phyloP scores from a whole-genome alignment of 2,329 filamentous ascomycete species.

The Alternaria brassicicola region DNA sequence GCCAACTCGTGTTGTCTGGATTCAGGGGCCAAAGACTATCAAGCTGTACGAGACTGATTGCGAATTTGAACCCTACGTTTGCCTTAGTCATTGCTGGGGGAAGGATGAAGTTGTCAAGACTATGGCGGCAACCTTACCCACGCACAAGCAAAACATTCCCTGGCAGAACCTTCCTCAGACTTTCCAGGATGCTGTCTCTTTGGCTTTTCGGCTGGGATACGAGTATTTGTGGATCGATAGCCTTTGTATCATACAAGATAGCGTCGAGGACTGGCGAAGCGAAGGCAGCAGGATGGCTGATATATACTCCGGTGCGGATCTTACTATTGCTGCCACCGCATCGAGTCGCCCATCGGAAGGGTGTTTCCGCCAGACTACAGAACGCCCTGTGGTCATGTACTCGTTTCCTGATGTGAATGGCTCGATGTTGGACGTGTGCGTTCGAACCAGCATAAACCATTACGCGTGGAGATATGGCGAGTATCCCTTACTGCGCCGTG shows the following conservation, averaged over 20 bases:
- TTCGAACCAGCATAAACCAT: neutral
- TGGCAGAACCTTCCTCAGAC: constrained; percentile 12
- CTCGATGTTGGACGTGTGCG: neutral
- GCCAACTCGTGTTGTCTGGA: constrained; percentile 3
- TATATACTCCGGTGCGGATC: constrained; percentile 20
- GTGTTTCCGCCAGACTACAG: neutral
- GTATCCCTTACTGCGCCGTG: constrained; percentile 2
- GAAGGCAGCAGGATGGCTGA: constrained; percentile 25
- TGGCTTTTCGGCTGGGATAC: constrained; percentile 13
- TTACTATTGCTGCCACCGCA: constrained; percentile 15
- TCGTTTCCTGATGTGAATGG: neutral
- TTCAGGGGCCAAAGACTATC: neutral
- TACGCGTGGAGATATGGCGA: neutral
- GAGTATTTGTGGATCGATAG: constrained; percentile 28
- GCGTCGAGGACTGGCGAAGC: constrained; percentile 17
- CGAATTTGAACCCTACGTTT: neutral
- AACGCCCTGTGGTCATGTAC: neutral
- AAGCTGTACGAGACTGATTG: constrained; percentile 1
- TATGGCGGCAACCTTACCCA: neutral
- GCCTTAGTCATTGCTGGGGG: constrained; percentile 13
- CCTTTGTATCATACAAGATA: constrained; percentile 25
- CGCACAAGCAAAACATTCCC: constrained; percentile 1
- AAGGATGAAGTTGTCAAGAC: neutral
- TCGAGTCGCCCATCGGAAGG: neutral
- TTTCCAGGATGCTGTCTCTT: constrained; percentile 21